Base-by-base conservation (phyloP, 139 green algal species). In the Klebsormidium nitens region DNA sequence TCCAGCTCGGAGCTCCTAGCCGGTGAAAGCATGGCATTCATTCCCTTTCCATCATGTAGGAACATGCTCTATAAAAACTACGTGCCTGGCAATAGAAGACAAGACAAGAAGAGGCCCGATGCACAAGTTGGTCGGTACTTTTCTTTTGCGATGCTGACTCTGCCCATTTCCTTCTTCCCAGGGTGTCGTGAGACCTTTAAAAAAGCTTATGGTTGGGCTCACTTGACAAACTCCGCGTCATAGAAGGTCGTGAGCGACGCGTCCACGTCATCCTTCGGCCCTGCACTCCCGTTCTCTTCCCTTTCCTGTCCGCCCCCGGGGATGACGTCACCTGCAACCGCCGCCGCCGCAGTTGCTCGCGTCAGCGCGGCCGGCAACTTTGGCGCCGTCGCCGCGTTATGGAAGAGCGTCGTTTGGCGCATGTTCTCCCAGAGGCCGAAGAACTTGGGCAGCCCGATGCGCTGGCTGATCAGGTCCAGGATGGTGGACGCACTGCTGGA, bases 391-490 rank as follows among this genome's bases (percentile, higher is more conserved):
- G 42, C 46, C 1, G 66, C 75, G 5, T 44, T 56, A 0, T 65
- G 26, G 46, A 83, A 91, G 2, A 62, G 32, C 23, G 57, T 32
- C 46, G 35, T 76, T 5, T 23, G 36, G 0, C 34, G 64, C 47
- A 87, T 72, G n/a, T 81, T 80, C 19, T 90, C 80, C 29, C 64
- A 46, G 11, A 36, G 66, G 11, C 23, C 46, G 49, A 88, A 86
- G 57, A 83, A 85, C 17, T 78, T 49, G 6, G 69, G 60, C 3
- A 89, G 65, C 0, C 81, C 81, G 2, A 89, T 67, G 0, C 82
- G 66, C 11, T 70, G 64, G 34, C 73, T 62, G 5, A 89, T 65
- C 0, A 87, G 76, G 56, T 89, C 80, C 17, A 91, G 47, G n/a
- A 89, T 74, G 8, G 74, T 77, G 0, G 57, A 39, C n/a, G 73